Conservation (phyloP, 179 eudicot genomes). For the Heliamphora pulchella region DNA sequence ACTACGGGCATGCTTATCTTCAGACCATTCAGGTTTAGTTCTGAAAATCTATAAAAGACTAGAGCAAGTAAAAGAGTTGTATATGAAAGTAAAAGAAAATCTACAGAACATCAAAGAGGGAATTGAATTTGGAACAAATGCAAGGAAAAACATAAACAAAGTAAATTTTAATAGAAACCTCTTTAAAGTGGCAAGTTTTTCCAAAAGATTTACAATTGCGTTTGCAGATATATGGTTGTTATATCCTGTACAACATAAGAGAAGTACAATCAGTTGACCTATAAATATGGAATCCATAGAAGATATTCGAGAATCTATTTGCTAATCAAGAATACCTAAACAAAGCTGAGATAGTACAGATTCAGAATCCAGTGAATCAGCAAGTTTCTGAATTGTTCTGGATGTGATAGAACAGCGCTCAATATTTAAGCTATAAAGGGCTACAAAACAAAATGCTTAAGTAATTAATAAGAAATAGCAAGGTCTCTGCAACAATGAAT, state of each 20-base stretch:
- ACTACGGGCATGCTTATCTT: constrained; percentile 65
- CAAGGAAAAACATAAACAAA: background rate
- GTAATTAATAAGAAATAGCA: background rate
- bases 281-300: background rate
- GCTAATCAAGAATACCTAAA: constrained; percentile 41
- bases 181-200: constrained; percentile 58
- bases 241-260: constrained; percentile 50
- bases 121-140: background rate
- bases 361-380: constrained; percentile 58
- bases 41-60: constrained; percentile 54
- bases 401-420: constrained; percentile 85
- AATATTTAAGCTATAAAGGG: constrained; percentile 76
- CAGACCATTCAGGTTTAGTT: constrained; percentile 65
- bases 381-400: constrained; percentile 73
- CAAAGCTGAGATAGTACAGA: constrained; percentile 63
- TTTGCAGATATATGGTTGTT: constrained; percentile 67
- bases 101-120: background rate
- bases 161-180: constrained; percentile 32
- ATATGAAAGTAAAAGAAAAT: too few relatives aligned
- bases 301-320: background rate
- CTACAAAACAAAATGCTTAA: constrained; percentile 36
- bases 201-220: constrained; percentile 50
- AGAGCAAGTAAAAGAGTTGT: background rate
- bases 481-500: constrained; percentile 1
- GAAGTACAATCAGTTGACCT: constrained; percentile 5